Evolutionary conservation across 176 grass and related monocot species (phyloP).

Genomic region (Carex scoparia): DNA sequence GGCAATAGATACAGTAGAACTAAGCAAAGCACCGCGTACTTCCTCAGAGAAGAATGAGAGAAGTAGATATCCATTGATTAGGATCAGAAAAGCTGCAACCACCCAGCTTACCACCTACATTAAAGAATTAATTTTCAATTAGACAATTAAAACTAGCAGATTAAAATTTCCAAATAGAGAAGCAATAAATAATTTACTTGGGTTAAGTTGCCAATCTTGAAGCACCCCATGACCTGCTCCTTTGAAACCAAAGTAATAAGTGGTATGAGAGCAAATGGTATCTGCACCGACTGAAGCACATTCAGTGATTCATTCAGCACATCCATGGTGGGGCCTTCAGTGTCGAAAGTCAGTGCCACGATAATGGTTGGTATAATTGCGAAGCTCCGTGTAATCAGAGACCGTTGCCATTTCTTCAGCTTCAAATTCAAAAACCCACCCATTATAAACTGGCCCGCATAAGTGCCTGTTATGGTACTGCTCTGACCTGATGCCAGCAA

Average conservation of each 20-base stretch:
- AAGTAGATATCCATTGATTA: slow-evolving; percentile 92
- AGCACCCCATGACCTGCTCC: slow-evolving; percentile 82
- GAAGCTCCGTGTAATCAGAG: slow-evolving; percentile 59
- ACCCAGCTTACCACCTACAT: slow-evolving; percentile 75
- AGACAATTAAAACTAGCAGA: slow-evolving; percentile 1
- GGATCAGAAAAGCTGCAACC: slow-evolving; percentile 73
- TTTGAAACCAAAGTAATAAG: slow-evolving; percentile 88
- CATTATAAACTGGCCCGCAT: slow-evolving; percentile 76
- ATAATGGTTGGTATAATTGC: slow-evolving; percentile 64
- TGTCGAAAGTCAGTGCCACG: slow-evolving; percentile 65
- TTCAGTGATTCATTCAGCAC: slow-evolving; percentile 85
- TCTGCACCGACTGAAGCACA: slow-evolving; percentile 95
- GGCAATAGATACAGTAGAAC: slow-evolving; percentile 46
- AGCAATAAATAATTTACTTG: slow-evolving; percentile 49
- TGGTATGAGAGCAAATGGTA: slow-evolving; percentile 94
- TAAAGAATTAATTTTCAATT: slow-evolving; percentile 13
- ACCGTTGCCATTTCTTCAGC: slow-evolving; percentile 67
- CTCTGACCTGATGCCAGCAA: slow-evolving; percentile 88
- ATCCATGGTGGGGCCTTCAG: slow-evolving; percentile 87
- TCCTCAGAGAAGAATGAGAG: slow-evolving; percentile 64
- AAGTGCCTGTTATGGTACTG: slow-evolving; percentile 82
- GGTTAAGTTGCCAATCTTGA: slow-evolving; percentile 70
- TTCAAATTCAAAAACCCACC: slow-evolving; percentile 81
- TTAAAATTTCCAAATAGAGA: slow-evolving; percentile 2
- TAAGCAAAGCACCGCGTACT: slow-evolving; percentile 54